These are phyloP conservation scores for Purpureocillium lavendulum DNA, from an alignment of 2,329 filamentous ascomycete species.

Conservation along the genomic window DNA sequence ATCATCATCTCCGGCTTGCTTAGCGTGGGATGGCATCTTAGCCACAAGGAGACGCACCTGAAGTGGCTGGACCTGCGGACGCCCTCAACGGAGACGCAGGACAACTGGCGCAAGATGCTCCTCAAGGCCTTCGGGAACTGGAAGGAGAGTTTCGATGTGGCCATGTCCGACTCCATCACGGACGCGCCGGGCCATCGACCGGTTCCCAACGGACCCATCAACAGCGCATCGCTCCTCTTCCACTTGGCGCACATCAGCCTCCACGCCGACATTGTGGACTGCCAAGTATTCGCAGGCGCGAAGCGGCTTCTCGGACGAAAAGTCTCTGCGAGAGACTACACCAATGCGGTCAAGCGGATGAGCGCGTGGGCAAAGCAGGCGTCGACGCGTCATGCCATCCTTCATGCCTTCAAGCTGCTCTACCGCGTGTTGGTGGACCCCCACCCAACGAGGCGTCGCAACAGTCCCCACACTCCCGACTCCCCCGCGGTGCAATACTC, in stretches of 20 bases:
- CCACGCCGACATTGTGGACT: slow-evolving; percentile 82
- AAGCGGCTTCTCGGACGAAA: slow-evolving; percentile 69
- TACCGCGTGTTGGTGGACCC: slow-evolving; percentile 61
- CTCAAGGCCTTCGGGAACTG: slow-evolving; percentile 78
- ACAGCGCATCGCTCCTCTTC: slow-evolving; percentile 73
- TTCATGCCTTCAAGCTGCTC: slow-evolving; percentile 77
- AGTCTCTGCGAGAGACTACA: slow-evolving; percentile 68
- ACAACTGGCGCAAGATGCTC: slow-evolving; percentile 71
- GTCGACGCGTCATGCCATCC: slow-evolving; percentile 71
- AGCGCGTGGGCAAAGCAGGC: slow-evolving; percentile 68
- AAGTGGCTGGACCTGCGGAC: slow-evolving; percentile 65
- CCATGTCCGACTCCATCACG: slow-evolving; percentile 36
- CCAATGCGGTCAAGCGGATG: slow-evolving; percentile 67
- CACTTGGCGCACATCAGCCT: slow-evolving; percentile 84
- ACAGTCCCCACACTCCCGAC: slow-evolving; percentile 13
- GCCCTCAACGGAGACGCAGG: slow-evolving; percentile 51
- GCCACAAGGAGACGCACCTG: slow-evolving; percentile 76
- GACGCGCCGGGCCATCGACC: slow-evolving; percentile 26
- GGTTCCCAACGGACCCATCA: slow-evolving; percentile 57
- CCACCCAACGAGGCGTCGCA: slow-evolving; percentile 19
- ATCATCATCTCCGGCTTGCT: slow-evolving; percentile 85
- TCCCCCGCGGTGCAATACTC: slow-evolving; percentile 50
- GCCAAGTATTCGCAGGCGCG: slow-evolving; percentile 79
- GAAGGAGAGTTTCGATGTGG: slow-evolving; percentile 75
- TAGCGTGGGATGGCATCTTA: slow-evolving; percentile 90